These are phyloP conservation scores for Neurospora pannonica DNA, from an alignment of 495 filamentous ascomycete species.

Conservation along the genomic window DNA sequence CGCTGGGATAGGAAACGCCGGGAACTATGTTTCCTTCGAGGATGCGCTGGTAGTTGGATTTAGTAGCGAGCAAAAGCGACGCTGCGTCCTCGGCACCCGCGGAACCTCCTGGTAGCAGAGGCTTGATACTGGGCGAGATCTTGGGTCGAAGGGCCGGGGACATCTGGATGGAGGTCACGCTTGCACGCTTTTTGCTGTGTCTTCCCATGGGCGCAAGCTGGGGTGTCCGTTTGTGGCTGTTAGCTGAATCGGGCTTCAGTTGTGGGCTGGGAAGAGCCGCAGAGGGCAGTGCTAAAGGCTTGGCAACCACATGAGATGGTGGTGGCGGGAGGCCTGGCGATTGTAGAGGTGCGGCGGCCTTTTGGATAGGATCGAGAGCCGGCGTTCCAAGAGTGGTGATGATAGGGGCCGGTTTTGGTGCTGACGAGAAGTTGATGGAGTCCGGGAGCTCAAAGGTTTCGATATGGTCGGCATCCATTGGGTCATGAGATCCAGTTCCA, in stretches of 20 bases:
- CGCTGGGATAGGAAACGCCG: conserved; percentile 83
- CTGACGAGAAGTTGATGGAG: conserved; percentile 38
- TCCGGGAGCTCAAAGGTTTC: conserved; percentile 60
- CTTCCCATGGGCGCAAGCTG: conserved; percentile 30
- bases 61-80: conserved; percentile 78
- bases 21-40: conserved; percentile 84
- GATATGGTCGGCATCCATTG: conserved; percentile 48
- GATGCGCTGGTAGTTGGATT: conserved; percentile 97
- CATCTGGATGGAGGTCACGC: conserved; percentile 64
- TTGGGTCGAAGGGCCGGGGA: conserved; percentile 79
- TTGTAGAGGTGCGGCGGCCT: conserved; percentile 12
- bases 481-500: conserved; percentile 24
- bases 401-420: conserved; percentile 34
- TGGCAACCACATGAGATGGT: conserved; percentile 36
- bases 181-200: conserved; percentile 59
- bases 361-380: conserved; percentile 4
- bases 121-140: conserved; percentile 92
- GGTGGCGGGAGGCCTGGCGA: conserved; percentile 32
- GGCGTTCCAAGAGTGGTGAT: conserved; percentile 33
- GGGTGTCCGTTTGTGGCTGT: conserved; percentile 34
- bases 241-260: conserved; percentile 27
- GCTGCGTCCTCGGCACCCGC: conserved; percentile 54
- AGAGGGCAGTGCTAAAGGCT: conserved; percentile 25
- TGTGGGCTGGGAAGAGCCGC: conserved; percentile 47
- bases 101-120: conserved; percentile 61